Base-by-base conservation (phyloP, 2,329 filamentous ascomycete species). In the Diaporthe australafricana region DNA sequence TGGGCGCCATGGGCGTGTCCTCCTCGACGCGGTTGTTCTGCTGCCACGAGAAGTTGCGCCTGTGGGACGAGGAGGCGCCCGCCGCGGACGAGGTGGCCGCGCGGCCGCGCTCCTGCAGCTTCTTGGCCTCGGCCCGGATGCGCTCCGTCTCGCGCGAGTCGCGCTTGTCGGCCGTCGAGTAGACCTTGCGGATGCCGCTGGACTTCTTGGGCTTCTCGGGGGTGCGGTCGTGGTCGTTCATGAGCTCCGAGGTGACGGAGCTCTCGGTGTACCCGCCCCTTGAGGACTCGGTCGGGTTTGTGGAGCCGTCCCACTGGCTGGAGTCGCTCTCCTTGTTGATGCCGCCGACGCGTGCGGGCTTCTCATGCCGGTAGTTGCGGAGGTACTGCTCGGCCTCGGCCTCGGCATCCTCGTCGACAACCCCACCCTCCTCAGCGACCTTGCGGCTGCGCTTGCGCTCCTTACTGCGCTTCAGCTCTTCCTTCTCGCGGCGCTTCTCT, bases 291-390 rank as follows among this genome's bases (percentile, higher is more conserved):
- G 92, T 90, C 62, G 92, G 92, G 81, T 89, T 90, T 22, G 88
- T 90, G 16, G 86, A 89, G 55, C 93, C 94, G 79, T 97, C 93
- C 87, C 94, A 97, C 75, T 90, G 86, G 72, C 91, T 93, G 73
- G 92, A 93, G 76, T 98, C 96, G 53, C 91, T 88, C 76, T 93
- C 87, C 77, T 92, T 91, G 83, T 98, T 98, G 81, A 98, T 85
- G 25, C 96, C 96, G 45, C 96, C 96, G 2, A 98, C 95, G 66
- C 93, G 89, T 0, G 96, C 96, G 2, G 94, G 86, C 80, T 92
- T 94, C 84, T 98, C 96, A 78, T 94, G 88, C 30, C 95, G 93
- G 85, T 98, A 98, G 42, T 90, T 90, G 72, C 92, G 90, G 70
- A 98, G 89, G 73, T 96, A 92, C 57, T 90, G 85, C 76, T 91